phyloP scores from a whole-genome alignment of 2,329 filamentous ascomycete genomes.

The Hypomyces rosellus region DNA sequence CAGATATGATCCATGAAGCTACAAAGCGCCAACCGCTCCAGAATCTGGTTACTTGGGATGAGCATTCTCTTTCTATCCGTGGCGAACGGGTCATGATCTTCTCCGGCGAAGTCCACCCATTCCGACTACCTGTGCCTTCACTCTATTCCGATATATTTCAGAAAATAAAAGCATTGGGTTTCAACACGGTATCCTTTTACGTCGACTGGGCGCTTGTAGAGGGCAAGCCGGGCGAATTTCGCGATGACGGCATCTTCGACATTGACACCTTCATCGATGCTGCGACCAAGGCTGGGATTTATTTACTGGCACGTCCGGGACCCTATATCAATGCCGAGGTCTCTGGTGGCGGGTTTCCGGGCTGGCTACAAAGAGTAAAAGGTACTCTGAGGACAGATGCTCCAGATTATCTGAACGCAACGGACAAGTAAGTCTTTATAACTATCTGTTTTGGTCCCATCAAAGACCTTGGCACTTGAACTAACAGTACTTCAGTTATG shows the following conservation, averaged over 20 bases:
- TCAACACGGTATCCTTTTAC: conserved; percentile 75
- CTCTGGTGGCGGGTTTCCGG: conserved; percentile 71
- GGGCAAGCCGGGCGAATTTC: conserved; percentile 63
- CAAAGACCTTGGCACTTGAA: neutral
- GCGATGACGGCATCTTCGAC: conserved; percentile 64
- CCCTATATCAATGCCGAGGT: conserved; percentile 76
- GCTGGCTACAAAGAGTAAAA: conserved; percentile 67
- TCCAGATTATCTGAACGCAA: conserved; percentile 57
- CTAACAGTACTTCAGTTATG: conserved; percentile 41
- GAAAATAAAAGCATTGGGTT: conserved; percentile 75
- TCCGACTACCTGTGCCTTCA: conserved; percentile 39
- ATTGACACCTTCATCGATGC: conserved; percentile 71
- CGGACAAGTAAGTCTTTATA: conserved; percentile 45
- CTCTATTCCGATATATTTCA: conserved; percentile 67
- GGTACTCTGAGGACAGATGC: conserved; percentile 58
- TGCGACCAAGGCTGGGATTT: conserved; percentile 66
- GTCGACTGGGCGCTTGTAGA: conserved; percentile 73
- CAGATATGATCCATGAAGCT: conserved; percentile 17
- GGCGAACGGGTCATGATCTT: conserved; percentile 67
- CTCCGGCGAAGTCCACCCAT: conserved; percentile 69
- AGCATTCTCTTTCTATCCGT: conserved; percentile 62
- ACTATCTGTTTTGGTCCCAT: neutral
- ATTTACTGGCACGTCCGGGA: conserved; percentile 64
- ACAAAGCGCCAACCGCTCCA: conserved; percentile 24
- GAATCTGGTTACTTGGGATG: conserved; percentile 59